A percentile compares a stretch with the other conserved stretches of the same genome.
These are phyloP conservation scores for Botrytis pseudocinerea DNA, from an alignment of 2,329 filamentous ascomycete genomes.

Conservation along the genomic window DNA sequence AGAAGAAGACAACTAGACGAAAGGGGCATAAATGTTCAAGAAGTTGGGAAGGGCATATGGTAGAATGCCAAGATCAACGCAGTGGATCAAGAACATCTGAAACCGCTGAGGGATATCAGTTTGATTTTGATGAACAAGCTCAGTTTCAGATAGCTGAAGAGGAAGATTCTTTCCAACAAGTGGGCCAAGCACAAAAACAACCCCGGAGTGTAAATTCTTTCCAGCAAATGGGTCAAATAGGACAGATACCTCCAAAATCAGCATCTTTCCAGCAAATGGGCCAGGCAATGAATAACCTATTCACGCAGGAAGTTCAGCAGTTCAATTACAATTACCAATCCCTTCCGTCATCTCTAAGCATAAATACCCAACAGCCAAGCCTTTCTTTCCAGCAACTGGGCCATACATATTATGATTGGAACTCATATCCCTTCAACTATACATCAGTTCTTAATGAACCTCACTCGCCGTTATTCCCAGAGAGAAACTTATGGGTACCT, in stretches of 20 bases:
- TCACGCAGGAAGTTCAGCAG: background rate
- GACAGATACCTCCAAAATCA: background rate
- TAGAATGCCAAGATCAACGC: too few relatives aligned
- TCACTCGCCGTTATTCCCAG: background rate
- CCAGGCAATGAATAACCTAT: background rate
- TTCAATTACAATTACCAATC: background rate
- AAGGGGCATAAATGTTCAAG: background rate
- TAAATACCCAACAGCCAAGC: background rate
- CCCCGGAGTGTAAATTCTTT: background rate
- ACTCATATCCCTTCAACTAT: background rate
- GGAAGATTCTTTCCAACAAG: background rate
- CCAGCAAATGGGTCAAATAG: background rate
- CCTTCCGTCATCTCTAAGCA: too few relatives aligned
- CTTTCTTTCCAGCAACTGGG: background rate
- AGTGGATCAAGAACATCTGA: background rate
- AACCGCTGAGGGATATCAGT: background rate
- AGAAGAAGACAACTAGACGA: background rate
- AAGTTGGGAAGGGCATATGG: background rate
- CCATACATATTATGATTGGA: background rate
- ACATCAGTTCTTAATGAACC: background rate
- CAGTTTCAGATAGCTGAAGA: too few relatives aligned
- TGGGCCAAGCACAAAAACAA: background rate
- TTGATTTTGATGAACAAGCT: background rate
- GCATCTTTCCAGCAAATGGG: background rate
- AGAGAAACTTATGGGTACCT: constrained; percentile 3